Conservation (phyloP, 75 land plant species). For the Pseudotsuga menziesii region DNA sequence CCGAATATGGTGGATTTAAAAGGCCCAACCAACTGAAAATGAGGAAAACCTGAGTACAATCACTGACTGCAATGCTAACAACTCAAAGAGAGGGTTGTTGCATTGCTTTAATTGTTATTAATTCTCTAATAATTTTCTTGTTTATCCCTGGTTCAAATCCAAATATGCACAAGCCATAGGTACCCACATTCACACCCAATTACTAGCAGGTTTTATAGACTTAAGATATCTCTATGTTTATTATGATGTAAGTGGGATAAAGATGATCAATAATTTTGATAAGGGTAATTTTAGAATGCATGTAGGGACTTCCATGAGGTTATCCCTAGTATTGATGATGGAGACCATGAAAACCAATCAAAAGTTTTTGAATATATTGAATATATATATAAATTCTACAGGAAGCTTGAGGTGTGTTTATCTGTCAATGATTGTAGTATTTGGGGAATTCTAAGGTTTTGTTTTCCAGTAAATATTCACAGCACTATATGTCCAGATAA, state of each 20-base stretch:
- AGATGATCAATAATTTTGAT: neutral
- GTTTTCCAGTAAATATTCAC: neutral
- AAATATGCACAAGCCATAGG: too few relatives aligned
- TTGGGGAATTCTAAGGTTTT: neutral
- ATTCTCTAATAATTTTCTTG: too few relatives aligned
- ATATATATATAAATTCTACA: slow-evolving; percentile 85
- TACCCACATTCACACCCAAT: neutral
- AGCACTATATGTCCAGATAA: slow-evolving; percentile 21
- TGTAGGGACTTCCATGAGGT: slow-evolving; percentile 41
- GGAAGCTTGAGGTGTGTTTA: slow-evolving; percentile 46
- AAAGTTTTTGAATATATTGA: slow-evolving; percentile 89
- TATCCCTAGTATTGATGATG: slow-evolving; percentile 60
- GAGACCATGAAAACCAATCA: slow-evolving; percentile 63
- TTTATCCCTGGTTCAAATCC: too few relatives aligned
- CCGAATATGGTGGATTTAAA: neutral
- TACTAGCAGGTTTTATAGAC: neutral
- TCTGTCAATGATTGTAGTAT: neutral
- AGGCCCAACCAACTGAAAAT: neutral
- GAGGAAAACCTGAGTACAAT: neutral
- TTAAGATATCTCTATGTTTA: neutral
- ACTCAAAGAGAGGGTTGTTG: slow-evolving; percentile 61
- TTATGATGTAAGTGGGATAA: neutral
- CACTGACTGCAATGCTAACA: slow-evolving; percentile 13
- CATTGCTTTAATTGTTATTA: too few relatives aligned
- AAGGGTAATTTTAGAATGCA: slow-evolving; percentile 41